Evolutionary conservation across 768 basidiomycete genomes (phyloP).

Genomic region (Rhizopogon vesiculosus): DNA sequence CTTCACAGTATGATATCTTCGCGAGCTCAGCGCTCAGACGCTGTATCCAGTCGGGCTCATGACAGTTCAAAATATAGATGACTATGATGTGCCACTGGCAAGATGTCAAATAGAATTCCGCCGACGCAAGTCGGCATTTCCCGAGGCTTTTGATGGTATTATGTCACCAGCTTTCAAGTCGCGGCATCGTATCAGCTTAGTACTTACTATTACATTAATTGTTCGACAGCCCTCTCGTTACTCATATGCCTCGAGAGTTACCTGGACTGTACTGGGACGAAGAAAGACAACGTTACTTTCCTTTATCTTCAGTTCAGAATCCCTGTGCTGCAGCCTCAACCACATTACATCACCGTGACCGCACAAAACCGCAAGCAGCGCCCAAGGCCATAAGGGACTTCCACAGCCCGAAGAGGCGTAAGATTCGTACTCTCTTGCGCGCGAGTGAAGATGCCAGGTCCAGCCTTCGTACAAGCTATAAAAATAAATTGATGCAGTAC

Average conservation of each 20-base stretch:
- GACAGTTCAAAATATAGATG: too few relatives aligned
- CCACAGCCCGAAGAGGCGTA: not conserved
- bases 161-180: too few relatives aligned
- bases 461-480: slow-evolving; percentile 11
- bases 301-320: slow-evolving; percentile 34
- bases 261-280: slow-evolving; percentile 58
- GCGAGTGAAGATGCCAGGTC: not conserved
- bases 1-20: too few relatives aligned
- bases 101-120: too few relatives aligned
- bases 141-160: too few relatives aligned
- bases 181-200: too few relatives aligned
- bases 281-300: slow-evolving; percentile 51
- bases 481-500: slow-evolving; percentile 23
- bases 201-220: not conserved
- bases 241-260: slow-evolving; percentile 42
- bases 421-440: not conserved
- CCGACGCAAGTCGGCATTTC: too few relatives aligned
- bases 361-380: slow-evolving; percentile 3
- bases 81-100: too few relatives aligned
- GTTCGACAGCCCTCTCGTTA: too few relatives aligned
- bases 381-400: not conserved
- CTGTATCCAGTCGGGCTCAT: too few relatives aligned
- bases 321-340: not conserved
- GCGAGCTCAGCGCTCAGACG: too few relatives aligned
- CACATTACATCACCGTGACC: not conserved